Evolutionary conservation across 768 basidiomycete species (phyloP).

Genomic region (Kwoniella bestiolae): DNA sequence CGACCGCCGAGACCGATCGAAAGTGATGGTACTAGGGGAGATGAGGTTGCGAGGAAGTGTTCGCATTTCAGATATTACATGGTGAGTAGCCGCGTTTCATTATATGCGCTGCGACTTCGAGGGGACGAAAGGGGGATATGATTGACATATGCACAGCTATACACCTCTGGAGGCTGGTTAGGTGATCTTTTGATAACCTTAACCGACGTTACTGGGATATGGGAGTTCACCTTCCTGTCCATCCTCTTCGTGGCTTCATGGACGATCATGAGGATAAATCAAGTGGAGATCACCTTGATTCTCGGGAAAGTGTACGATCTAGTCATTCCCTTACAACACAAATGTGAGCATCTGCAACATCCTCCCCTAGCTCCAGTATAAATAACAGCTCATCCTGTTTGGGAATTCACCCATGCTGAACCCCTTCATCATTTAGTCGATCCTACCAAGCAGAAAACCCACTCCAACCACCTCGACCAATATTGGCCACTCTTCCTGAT

Average conservation of each 20-base stretch:
- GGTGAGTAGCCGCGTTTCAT: too few species aligned
- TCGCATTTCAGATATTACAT: conserved; percentile 16
- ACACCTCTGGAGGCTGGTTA: conserved; percentile 31
- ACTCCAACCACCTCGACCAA: conserved; percentile 31
- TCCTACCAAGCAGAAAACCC: conserved; percentile 3
- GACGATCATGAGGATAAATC: conserved; percentile 18
- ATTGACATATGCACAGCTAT: neutral
- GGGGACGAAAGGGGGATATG: too few species aligned
- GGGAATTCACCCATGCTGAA: too few species aligned
- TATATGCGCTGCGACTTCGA: too few species aligned
- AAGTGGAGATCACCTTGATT: conserved; percentile 20
- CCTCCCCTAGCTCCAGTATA: too few species aligned
- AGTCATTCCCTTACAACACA: conserved; percentile 28
- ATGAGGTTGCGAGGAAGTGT: conserved; percentile 10
- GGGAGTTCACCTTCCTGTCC: conserved; percentile 20
- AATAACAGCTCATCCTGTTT: too few species aligned
- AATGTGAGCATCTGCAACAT: too few species aligned
- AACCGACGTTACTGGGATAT: conserved; percentile 19
- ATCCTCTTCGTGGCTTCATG: conserved; percentile 23
- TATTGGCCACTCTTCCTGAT: conserved; percentile 42
- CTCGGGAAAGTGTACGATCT: conserved; percentile 23
- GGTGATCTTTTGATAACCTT: conserved; percentile 21
- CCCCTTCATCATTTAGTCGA: too few species aligned
- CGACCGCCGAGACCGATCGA: neutral
- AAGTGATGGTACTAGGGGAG: conserved; percentile 1